Evolutionary conservation across 495 filamentous ascomycete genomes (phyloP), one percentile per base, ranked within the genome.

Genomic region (Hypoxylon fragiforme): DNA sequence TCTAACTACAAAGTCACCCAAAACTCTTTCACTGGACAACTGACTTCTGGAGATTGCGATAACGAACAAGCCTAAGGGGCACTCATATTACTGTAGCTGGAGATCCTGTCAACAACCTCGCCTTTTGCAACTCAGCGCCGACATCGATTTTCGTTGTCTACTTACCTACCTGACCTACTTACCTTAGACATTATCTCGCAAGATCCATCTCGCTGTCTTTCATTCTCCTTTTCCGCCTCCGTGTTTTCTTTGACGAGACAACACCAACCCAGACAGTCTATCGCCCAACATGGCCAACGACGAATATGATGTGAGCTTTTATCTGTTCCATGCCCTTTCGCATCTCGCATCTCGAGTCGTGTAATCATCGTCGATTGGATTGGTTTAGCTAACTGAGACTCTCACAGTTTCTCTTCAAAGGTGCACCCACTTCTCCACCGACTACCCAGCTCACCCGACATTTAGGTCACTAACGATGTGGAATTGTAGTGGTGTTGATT

Each of bases 331-430:
- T 26, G 9, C 9, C 35, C 41, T 16, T 30, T 44, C 20, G 35
- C 53, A 28, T 26, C n/a, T 8, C 48, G 44, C 19, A 36, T 36
- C 35, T 34, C n/a, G 21, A 22, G 41, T 52, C n/a, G 9, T 9
- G 31, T 20, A 38, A 58, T 36, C 16, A 22, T 56, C 34, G 46
- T 51, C 60, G 51, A 31, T 54, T 18, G 45, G 24, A 28, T 9
- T 9, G 24, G 9, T 39, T 49, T 62, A 57, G 62, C 71, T 76
- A 60, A 76, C 65, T 32, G 16, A 50, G 30, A 37, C 51, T 3
- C 53, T 52, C 18, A 57, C 68, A 99, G 95, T 99, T 97, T 72
- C 89, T 99, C 67, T 99, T 99, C 86, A 99, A 99, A 89, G 91
- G 91, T 96, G 57, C 70, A 40, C 48, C 58, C 31, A 44, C 44